Percentiles rank a stretch among this genome's conserved stretches.
Conservation (phyloP, 345 rosid genomes). For the Hibiscus mutabilis region DNA sequence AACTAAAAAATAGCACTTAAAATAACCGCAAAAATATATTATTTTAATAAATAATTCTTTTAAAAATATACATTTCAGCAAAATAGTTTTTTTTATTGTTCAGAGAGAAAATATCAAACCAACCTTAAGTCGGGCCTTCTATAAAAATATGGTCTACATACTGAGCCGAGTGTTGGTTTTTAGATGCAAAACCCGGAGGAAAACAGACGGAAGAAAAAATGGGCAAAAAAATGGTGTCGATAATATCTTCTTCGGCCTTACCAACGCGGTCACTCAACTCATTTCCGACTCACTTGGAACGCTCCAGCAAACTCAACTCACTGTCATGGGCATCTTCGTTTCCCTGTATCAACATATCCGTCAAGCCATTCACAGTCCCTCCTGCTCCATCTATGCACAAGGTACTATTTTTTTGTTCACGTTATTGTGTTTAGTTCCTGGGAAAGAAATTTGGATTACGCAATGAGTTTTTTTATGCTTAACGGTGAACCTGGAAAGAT, state of each 20-base stretch:
- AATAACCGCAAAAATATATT: too few relatives aligned
- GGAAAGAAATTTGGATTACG: neutral
- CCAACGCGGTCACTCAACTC: neutral
- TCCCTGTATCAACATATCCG: neutral
- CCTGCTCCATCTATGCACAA: constrained; percentile 1
- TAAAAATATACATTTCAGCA: too few relatives aligned
- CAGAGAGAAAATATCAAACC: too few relatives aligned
- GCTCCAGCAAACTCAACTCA: neutral
- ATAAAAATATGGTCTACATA: too few relatives aligned
- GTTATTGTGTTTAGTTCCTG: neutral
- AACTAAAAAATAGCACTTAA: too few relatives aligned
- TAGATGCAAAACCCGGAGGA: neutral
- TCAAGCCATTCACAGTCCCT: neutral
- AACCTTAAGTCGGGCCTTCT: too few relatives aligned
- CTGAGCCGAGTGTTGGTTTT: too few relatives aligned
- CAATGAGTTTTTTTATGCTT: neutral
- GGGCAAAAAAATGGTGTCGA: neutral
- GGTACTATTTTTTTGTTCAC: neutral
- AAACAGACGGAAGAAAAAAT: too few relatives aligned
- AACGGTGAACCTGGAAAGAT: neutral
- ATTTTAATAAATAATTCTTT: too few relatives aligned
- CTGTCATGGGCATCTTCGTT: constrained; percentile 3
- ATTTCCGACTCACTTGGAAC: neutral
- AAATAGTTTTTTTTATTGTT: too few relatives aligned
- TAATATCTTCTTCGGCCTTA: constrained; percentile 2